Conservation (phyloP, 1,139 yeast genomes). For the Kurtzmaniella quercitrusa region DNA sequence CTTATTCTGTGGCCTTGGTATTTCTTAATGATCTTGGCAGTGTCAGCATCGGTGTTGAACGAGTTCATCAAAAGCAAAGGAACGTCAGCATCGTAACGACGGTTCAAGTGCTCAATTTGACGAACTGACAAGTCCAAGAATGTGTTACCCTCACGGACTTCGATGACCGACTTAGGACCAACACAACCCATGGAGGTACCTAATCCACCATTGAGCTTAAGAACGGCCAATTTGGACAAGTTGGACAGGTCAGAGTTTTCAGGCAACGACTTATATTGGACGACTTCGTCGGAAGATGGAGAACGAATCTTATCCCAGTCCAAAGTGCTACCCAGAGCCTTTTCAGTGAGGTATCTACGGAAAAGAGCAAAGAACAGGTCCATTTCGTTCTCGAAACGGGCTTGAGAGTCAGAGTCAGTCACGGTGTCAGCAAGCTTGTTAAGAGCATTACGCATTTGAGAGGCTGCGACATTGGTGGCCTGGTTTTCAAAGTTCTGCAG, state of each 20-base stretch:
- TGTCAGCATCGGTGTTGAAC: conserved; percentile 94
- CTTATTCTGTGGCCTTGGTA: conserved; percentile 95
- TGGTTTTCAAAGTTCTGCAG: conserved; percentile 86
- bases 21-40: conserved; percentile 92
- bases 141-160: conserved; percentile 97
- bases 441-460: conserved; percentile 96
- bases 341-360: conserved; percentile 87
- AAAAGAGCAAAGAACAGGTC: conserved; percentile 91
- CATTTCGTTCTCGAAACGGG: conserved; percentile 83
- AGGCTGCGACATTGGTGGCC: conserved; percentile 93
- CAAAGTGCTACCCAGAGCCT: conserved; percentile 78
- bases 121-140: conserved; percentile 93
- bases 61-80: conserved; percentile 97
- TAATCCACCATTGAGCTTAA: conserved; percentile 95
- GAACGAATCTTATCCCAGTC: conserved; percentile 97
- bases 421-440: conserved; percentile 85
- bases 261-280: conserved; percentile 57
- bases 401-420: conserved; percentile 50
- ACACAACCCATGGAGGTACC: conserved; percentile 99
- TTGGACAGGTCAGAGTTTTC: conserved; percentile 37
- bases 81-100: conserved; percentile 87
- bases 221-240: conserved; percentile 84
- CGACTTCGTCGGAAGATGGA: conserved; percentile 84
- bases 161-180: conserved; percentile 97
- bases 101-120: conserved; percentile 93